Base-by-base conservation (phyloP, 192 early-diverging fungal genomes). In the Backusella morwellensis region DNA sequence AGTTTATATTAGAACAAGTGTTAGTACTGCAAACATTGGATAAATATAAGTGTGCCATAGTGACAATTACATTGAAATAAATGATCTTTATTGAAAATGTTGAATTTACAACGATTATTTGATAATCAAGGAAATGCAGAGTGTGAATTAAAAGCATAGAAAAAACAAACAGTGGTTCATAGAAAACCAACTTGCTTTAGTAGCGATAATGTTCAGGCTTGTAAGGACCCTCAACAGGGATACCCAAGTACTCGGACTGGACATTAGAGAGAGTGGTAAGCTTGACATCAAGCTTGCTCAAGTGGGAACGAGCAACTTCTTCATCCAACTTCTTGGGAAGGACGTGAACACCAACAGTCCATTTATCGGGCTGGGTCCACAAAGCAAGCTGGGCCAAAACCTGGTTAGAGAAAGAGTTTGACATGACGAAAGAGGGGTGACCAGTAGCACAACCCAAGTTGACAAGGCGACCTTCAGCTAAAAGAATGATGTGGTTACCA, bases 341-440 rank as follows among this genome's bases (percentile, higher is more conserved):
- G 80, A 97, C 90, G 89, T 99, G 98, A 74, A 99, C 97, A 84
- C 98, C 98, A 77, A 98, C 86, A 71, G 96, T 91, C 92, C 95
- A 99, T 72, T 89, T 82, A 34, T 81, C 85, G 75, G 87, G 85
- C 84, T 97, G 92, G 79, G 97, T 98, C 97, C 96, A 99, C 84
- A 99, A 92, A 78, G 96, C 98, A 78, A 99, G 97, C 88, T 99
- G 97, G 77, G 98, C 98, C 68, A 98, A 90, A 72, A 95, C 94
- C 92, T 98, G 97, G 93, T 99, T 99, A 75, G 94, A 92, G 92
- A 99, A 99, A 69, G 97, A 98, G 94, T 97, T 97, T 89, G 95
- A 97, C 98, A 99, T 99, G 91, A 99, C 98, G 81, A 99, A 99
- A 80, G 93, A 94, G 74, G 97, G 96, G 91, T 97, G 97, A 66